Evolutionary conservation across 805 yeast genomes (phyloP), one percentile per base, ranked within the genome.

Genomic region (Sugiyamaella marilandica): DNA sequence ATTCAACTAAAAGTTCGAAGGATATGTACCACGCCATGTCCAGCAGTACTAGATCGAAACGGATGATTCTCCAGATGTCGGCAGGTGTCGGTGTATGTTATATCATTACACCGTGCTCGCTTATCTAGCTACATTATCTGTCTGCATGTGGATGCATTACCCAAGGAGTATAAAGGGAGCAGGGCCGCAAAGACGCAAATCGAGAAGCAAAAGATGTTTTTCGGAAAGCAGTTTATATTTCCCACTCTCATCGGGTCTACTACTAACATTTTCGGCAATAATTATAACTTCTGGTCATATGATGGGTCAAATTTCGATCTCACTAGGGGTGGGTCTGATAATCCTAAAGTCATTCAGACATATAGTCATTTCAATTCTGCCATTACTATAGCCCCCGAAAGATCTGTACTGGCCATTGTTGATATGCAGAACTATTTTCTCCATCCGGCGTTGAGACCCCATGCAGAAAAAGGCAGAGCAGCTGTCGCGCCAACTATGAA

Each of bases 391-490:
- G 35, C 35, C 24, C 33, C 35, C 7, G 47, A 44, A 31, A 11
- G 47, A 18, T 16, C 47, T 24, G 36, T 44, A 16, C 35, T 44
- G 5, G 47, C 47, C 5, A 44, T 44, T 44, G 47, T 44, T 19
- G 47, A 44, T 16, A 44, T 44, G 47, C 47, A 44, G 33, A 44
- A 44, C 34, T 44, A 39, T 19, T 39, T 39, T 19, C 21, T 39
- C 13, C 47, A 26, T 11, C 47, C 47, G 4, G 31, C 7, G 35
- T 29, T 44, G 16, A 44, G 47, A 10, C 47, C 47, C n/a, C 16
- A 44, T 10, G 47, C 47, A 11, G 47, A 44, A 8, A 31, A 31
- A 16, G 47, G 47, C 16, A 11, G 47, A 5, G 35, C 35, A 4
- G 47, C 47, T 14, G 35, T 44, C 4, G 47, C 35, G 7, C 47